Base-by-base conservation (phyloP, 306 rosid genomes). In the Phaseolus lunatus region DNA sequence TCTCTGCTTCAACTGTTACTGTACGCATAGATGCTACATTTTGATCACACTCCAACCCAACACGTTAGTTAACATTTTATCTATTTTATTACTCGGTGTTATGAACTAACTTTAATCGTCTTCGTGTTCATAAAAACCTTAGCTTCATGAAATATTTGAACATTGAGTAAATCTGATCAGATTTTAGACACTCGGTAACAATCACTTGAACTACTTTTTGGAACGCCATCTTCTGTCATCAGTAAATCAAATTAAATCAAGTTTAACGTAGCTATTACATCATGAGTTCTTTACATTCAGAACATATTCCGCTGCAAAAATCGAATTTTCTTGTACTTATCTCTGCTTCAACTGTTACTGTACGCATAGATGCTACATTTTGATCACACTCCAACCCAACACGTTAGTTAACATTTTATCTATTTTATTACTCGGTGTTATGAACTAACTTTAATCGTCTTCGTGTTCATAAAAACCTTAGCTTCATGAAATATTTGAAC, bases 231-330 rank as follows among this genome's bases (percentile, higher is more conserved):
- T 29, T 58, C 33, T 5, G 52, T 14, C 22, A 41, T 54, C 58
- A 66, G 58, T 37, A 24, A 45, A 24, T 44, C 62, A 58, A 29
- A 57, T 29, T 57, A 57, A 78, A 43, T 79, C 15, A 7, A 37
- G 20, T 45, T 52, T 26, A 64, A 18, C 9, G 8, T 5, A 58
- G 22, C 45, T 44, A 59, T 23, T 45, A 59, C 18, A 70, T 48
- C 78, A 49, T 35, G 22, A 26, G 7, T 37, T 0, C n/a, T 49
- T 78, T 22, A 62, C n/a, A 70, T 47, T 70, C 27, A 9, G 57
- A n/a, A 31, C 54, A 22, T 20, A 35, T 39, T 53, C 52, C 1
- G 77, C 52, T 73, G n/a, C 33, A 19, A 16, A 58, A 20, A 49
- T 26, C 19, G 16, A 11, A 12, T 57, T 24, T 18, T 50, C 37